These are phyloP conservation scores for Oryza meridionalis DNA, from an alignment of 176 grass and related monocot species.

Conservation along the genomic window DNA sequence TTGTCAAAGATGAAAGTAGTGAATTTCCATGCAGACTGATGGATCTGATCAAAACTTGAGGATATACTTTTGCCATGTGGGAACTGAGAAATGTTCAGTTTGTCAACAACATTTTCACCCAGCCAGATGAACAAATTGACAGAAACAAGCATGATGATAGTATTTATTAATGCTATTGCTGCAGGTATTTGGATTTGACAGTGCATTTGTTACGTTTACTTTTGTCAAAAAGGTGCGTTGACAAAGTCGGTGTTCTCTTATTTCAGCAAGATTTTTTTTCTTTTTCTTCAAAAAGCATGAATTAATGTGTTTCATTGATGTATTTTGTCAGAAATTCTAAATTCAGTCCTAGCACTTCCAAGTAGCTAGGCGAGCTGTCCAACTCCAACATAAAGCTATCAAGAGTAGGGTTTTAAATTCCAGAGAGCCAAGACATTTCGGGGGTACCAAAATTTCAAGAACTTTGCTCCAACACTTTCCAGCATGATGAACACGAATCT, in stretches of 20 bases:
- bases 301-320: neutral
- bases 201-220: neutral
- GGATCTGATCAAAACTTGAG: neutral
- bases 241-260: neutral
- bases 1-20: neutral
- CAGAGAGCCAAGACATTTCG: too few species aligned
- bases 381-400: too few species aligned
- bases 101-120: neutral
- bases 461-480: too few species aligned
- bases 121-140: constrained; percentile 21
- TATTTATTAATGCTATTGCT: constrained; percentile 9
- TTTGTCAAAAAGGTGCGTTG: neutral
- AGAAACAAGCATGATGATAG: neutral
- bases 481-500: too few species aligned
- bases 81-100: neutral
- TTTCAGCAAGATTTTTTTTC: neutral
- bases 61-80: neutral
- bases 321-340: neutral
- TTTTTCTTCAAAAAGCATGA: neutral
- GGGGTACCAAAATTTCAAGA: too few species aligned
- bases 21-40: neutral
- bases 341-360: too few species aligned
- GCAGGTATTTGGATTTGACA: constrained; percentile 23
- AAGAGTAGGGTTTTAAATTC: too few species aligned
- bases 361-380: too few species aligned